phyloP scores from a whole-genome alignment of 495 filamentous ascomycete genomes.

The Aspergillus wentii region DNA sequence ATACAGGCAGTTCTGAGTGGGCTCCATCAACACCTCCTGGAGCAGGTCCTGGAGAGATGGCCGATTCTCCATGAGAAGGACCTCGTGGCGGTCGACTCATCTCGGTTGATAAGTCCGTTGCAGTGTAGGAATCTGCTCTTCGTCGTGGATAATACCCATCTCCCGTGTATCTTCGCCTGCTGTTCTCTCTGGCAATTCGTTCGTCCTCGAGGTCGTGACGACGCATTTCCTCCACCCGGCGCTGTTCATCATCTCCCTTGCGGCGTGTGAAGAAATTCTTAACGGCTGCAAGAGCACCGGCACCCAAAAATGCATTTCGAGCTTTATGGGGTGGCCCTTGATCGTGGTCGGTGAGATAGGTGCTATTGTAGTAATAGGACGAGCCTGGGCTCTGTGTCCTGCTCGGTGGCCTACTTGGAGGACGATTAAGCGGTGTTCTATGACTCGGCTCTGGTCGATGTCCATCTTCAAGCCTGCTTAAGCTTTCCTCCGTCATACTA shows the following conservation, averaged over 20 bases:
- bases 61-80: slow-evolving; percentile 24
- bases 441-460: slow-evolving; percentile 35
- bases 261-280: slow-evolving; percentile 60
- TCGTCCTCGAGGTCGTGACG: slow-evolving; percentile 56
- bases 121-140: slow-evolving; percentile 42
- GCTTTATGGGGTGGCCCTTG: slow-evolving; percentile 42
- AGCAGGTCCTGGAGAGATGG: slow-evolving; percentile 25
- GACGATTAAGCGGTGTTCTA: slow-evolving; percentile 36
- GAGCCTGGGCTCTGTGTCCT: slow-evolving; percentile 39
- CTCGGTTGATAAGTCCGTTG: slow-evolving; percentile 44
- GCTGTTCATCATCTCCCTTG: slow-evolving; percentile 58
- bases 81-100: slow-evolving; percentile 31
- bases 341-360: slow-evolving; percentile 35
- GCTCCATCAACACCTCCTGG: slow-evolving; percentile 29
- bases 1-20: slow-evolving; percentile 37
- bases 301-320: slow-evolving; percentile 60
- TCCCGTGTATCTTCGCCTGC: slow-evolving; percentile 50
- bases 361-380: slow-evolving; percentile 40
- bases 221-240: slow-evolving; percentile 56
- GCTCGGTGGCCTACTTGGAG: slow-evolving; percentile 34
- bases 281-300: slow-evolving; percentile 61
- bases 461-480: slow-evolving; percentile 40
- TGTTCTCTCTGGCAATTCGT: slow-evolving; percentile 48
- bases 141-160: slow-evolving; percentile 58
- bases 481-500: slow-evolving; percentile 38